Conservation (phyloP, 2,329 filamentous ascomycete genomes). For the Botrytis porri region DNA sequence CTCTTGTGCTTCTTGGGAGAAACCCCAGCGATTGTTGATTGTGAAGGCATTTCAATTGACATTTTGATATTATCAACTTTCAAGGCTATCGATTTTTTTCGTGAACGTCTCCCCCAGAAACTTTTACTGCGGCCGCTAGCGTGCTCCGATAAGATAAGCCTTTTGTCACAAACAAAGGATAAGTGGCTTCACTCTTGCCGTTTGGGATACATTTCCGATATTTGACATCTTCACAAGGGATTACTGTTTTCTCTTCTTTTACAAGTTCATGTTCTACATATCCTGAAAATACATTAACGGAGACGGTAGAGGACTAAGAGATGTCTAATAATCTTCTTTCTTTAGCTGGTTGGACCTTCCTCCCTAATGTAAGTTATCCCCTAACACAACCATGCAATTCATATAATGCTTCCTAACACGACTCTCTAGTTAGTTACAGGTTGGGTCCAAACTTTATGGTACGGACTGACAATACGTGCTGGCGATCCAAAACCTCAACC, state of each 20-base stretch:
- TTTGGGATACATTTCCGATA: conserved; percentile 14
- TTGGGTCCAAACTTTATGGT: conserved; percentile 78
- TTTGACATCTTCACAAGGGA: background rate
- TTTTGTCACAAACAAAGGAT: background rate
- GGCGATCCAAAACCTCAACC: conserved; percentile 76
- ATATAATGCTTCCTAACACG: conserved; percentile 20
- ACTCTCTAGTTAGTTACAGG: conserved; percentile 66
- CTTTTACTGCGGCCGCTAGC: conserved; percentile 22
- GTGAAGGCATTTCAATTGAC: conserved; percentile 32
- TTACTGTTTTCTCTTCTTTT: background rate
- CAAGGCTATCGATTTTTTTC: conserved; percentile 11
- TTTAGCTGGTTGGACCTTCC: conserved; percentile 58
- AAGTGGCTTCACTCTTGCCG: conserved; percentile 17
- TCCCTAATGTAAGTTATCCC: conserved; percentile 52
- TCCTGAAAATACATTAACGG: background rate
- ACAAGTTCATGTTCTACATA: background rate
- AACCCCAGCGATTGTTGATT: conserved; percentile 22
- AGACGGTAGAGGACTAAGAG: background rate
- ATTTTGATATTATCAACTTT: conserved; percentile 19
- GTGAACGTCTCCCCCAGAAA: conserved; percentile 9
- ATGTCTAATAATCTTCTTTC: conserved; percentile 46
- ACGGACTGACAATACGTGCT: conserved; percentile 83
- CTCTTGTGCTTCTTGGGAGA: conserved; percentile 32
- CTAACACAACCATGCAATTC: background rate
- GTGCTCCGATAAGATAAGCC: conserved; percentile 14